Conservation (phyloP, 352 stramenopile species). For the Globisporangium ultimum region DNA sequence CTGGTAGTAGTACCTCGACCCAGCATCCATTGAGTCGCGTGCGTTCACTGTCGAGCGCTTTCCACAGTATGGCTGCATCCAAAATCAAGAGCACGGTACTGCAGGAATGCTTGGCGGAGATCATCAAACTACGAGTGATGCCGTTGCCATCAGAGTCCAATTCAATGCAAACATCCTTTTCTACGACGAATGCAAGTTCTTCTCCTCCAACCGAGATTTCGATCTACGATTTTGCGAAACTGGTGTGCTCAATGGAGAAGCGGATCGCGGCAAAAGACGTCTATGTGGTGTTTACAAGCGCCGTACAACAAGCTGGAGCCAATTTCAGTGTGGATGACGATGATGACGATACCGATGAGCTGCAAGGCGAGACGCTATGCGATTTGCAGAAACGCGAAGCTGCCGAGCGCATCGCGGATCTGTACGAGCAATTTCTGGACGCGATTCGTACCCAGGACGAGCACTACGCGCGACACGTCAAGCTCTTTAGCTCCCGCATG, state of each 20-base stretch:
- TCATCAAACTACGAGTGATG: constrained; percentile 15
- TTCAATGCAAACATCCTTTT: background rate
- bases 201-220: constrained; percentile 19
- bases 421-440: constrained; percentile 29
- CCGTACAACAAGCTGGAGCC: background rate
- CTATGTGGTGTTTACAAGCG: constrained; percentile 24
- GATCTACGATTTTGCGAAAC: constrained; percentile 22
- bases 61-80: background rate
- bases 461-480: constrained; percentile 56
- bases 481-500: constrained; percentile 64
- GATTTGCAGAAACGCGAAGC: background rate
- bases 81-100: constrained; percentile 12
- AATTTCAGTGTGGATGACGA: background rate
- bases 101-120: constrained; percentile 27
- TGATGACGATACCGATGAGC: background rate
- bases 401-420: background rate
- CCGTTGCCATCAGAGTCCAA: background rate
- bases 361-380: background rate
- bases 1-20: too few relatives aligned
- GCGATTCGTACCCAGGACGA: constrained; percentile 56
- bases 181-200: background rate
- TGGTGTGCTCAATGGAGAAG: constrained; percentile 27
- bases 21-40: too few relatives aligned
- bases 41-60: background rate
- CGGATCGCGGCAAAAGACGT: constrained; percentile 17